phyloP scores from a whole-genome alignment of 2,329 filamentous ascomycete species.

The Lachnellula arida region DNA sequence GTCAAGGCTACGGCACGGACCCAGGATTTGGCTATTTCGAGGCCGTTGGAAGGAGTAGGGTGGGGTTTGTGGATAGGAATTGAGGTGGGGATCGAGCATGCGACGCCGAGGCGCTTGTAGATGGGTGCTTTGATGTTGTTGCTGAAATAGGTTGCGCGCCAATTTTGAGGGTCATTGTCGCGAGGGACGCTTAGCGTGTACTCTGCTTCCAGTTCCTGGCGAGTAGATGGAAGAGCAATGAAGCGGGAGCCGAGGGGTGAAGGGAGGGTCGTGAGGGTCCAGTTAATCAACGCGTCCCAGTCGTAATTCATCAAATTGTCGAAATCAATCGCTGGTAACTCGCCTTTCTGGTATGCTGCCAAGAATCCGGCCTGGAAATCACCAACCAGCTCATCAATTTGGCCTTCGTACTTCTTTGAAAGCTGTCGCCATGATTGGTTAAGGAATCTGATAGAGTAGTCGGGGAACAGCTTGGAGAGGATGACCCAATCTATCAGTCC shows the following conservation, averaged over 20 bases:
- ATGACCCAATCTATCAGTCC: conserved; percentile 58
- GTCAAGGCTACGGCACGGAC: conserved; percentile 55
- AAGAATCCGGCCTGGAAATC: conserved; percentile 64
- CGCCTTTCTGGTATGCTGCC: conserved; percentile 57
- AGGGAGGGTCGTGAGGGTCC: conserved; percentile 50
- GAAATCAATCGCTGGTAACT: conserved; percentile 59
- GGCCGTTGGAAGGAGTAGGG: conserved; percentile 22
- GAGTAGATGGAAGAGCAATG: conserved; percentile 44
- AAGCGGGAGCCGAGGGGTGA: conserved; percentile 38
- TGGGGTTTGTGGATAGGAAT: conserved; percentile 24
- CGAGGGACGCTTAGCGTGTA: conserved; percentile 30
- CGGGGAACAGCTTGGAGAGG: conserved; percentile 51
- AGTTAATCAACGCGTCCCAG: conserved; percentile 61
- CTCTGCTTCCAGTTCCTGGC: conserved; percentile 40
- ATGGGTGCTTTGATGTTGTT: conserved; percentile 40
- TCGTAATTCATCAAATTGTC: conserved; percentile 61
- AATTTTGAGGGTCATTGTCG: conserved; percentile 36
- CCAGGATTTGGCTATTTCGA: conserved; percentile 52
- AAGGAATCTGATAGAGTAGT: conserved; percentile 46
- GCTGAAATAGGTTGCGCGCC: conserved; percentile 55
- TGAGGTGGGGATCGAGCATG: conserved; percentile 43
- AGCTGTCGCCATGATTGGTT: conserved; percentile 51
- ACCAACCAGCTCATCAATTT: conserved; percentile 52
- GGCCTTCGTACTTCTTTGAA: conserved; percentile 46
- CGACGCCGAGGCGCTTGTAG: conserved; percentile 25